Percentiles rank a stretch among this genome's conserved stretches.
phyloP scores from a whole-genome alignment of 73 alveolate genomes.

The Diophrys sp. region DNA sequence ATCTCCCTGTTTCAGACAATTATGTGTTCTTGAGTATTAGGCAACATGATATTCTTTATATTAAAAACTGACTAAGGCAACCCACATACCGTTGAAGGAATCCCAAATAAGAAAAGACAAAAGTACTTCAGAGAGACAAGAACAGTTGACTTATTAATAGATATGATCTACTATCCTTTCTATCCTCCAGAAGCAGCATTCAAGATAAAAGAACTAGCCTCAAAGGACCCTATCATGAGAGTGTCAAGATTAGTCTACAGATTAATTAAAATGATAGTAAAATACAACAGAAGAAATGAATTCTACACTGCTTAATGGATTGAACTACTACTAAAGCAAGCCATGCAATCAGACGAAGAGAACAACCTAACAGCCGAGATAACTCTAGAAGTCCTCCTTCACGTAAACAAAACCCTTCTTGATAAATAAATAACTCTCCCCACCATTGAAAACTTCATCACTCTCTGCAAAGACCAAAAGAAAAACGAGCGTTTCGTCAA shows the following conservation, averaged over 20 bases:
- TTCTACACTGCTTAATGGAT: slow-evolving; percentile 55
- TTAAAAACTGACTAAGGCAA: slow-evolving; percentile 40
- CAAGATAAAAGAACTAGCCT: slow-evolving; percentile 22
- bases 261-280: slow-evolving; percentile 32
- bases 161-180: slow-evolving; percentile 45
- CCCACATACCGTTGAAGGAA: slow-evolving; percentile 42
- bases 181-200: slow-evolving; percentile 12
- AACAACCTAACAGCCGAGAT: slow-evolving; percentile 46
- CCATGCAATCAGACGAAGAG: slow-evolving; percentile 46
- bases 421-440: slow-evolving; percentile 49
- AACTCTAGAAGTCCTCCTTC: slow-evolving; percentile 37
- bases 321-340: slow-evolving; percentile 34
- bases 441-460: slow-evolving; percentile 45
- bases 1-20: no score
- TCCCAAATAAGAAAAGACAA: slow-evolving; percentile 30
- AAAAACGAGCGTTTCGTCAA: slow-evolving; percentile 49
- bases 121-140: slow-evolving; percentile 47
- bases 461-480: slow-evolving; percentile 31
- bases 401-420: slow-evolving; percentile 36
- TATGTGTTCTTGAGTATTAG: no score
- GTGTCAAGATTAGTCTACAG: slow-evolving; percentile 39
- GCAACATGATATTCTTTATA: slow-evolving; percentile 29
- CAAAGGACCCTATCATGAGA: slow-evolving; percentile 43
- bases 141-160: slow-evolving; percentile 38
- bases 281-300: slow-evolving; percentile 25